Evolutionary conservation across 805 yeast genomes (phyloP).

Genomic region (Metschnikowia aberdeeniae): DNA sequence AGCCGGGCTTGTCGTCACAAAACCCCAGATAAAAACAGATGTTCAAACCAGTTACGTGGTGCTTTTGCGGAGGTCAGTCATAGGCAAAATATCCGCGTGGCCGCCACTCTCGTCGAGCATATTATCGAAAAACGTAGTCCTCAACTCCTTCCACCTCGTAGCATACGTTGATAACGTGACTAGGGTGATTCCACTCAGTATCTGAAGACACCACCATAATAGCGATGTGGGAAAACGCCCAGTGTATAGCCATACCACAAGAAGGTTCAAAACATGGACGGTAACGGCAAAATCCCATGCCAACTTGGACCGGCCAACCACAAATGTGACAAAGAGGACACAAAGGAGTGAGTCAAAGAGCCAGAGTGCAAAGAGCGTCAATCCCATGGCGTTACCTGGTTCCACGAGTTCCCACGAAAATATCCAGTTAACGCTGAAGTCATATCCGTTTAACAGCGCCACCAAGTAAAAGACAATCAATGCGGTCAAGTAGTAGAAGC

Average conservation of each 20-base stretch:
- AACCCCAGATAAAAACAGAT: too few relatives aligned
- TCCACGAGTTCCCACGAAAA: constrained; percentile 78
- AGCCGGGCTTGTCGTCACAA: constrained; percentile 12
- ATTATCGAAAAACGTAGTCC: constrained; percentile 87
- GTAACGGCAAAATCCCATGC: constrained; percentile 98
- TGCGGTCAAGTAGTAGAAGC: constrained; percentile 75
- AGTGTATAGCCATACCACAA: constrained; percentile 63
- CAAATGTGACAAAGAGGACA: constrained; percentile 76
- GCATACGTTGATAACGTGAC: constrained; percentile 84
- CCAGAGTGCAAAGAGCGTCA: constrained; percentile 75
- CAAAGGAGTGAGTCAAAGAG: constrained; percentile 76
- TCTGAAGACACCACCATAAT: constrained; percentile 84
- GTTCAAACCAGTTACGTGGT: background rate
- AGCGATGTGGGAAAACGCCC: constrained; percentile 64
- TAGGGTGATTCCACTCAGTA: constrained; percentile 61
- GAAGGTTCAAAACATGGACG: constrained; percentile 72
- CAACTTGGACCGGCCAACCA: constrained; percentile 87
- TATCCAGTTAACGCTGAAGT: constrained; percentile 63
- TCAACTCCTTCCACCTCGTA: constrained; percentile 85
- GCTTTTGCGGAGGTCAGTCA: constrained; percentile 5
- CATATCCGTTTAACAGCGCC: constrained; percentile 66
- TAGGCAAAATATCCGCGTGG: constrained; percentile 4
- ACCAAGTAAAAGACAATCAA: constrained; percentile 58
- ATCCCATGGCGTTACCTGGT: constrained; percentile 74
- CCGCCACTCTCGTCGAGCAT: constrained; percentile 54